Base-by-base conservation (phyloP, 2,329 filamentous ascomycete species). In the Aspergillus unguis region DNA sequence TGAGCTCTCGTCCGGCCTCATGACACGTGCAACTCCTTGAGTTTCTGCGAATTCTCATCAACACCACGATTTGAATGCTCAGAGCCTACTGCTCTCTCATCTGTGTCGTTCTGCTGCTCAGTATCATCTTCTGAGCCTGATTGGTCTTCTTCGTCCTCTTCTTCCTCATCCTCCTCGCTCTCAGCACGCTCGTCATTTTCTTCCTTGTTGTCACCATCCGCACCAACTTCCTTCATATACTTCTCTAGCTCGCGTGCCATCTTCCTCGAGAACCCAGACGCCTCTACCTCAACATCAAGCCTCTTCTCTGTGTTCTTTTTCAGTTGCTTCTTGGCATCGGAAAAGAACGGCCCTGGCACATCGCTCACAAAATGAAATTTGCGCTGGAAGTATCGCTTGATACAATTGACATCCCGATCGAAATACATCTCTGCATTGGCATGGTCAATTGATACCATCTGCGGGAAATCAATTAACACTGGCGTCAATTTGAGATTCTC, bases 391-490 rank as follows among this genome's bases (percentile, higher is more conserved):
- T 95, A 99, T 31, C 88, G 85, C 75, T 96, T 97, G 65, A 99
- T 87, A 72, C 95, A 99, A 58, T 89, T 85, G 10, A 99, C 92
- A 64, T 99, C 94, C 58, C 94, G 86, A 68, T 97, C 89, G 70
- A 99, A 99, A 73, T 99, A 97, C 83, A 92, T 95, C 67, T 96
- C 88, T 17, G 94, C 95, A 65, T 99, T 96, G 33, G 79, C 74
- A 67, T 99, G 94, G 62, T 96, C 90, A 69, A 96, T 90, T 1
- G 92, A 97, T 2, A 99, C 85, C 87, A 96, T 97, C 69, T 99
- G 94, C 0, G 94, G 94, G 67, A 99, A 99, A 75, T 99, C 95
- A 64, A 99, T 99, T 42, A 99, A 76, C 49, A 96, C 83, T 1
- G 94, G 94, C 5, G 83, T 84, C 27, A 95, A 76, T 32, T 71